Evolutionary conservation across 495 filamentous ascomycete genomes (phyloP).

Genomic region (Talaromyces borbonicus): DNA sequence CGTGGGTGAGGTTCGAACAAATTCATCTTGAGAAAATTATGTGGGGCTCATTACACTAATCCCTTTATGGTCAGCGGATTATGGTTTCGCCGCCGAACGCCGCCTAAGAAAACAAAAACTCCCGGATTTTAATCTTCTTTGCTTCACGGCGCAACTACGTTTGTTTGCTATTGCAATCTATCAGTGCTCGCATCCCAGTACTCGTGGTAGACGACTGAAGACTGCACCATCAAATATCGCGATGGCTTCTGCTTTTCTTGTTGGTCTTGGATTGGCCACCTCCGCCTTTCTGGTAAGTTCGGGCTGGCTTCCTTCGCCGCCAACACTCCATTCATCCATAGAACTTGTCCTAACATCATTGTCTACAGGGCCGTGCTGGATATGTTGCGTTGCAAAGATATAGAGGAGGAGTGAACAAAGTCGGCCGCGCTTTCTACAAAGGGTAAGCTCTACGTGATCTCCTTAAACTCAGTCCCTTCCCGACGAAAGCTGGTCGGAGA

Average conservation of each 20-base stretch:
- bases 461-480: too few relatives aligned
- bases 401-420: constrained; percentile 59
- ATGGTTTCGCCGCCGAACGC: not conserved
- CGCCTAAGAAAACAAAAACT: too few relatives aligned
- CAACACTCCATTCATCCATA: not conserved
- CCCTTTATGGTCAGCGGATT: not conserved
- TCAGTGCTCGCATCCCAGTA: too few relatives aligned
- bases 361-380: constrained; percentile 72
- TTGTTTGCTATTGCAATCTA: too few relatives aligned
- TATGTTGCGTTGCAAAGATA: constrained; percentile 79
- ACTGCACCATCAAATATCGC: too few relatives aligned
- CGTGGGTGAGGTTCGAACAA: not conserved
- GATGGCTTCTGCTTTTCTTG: constrained; percentile 67
- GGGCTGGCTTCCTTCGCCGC: not conserved
- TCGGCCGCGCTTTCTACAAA: constrained; percentile 91
- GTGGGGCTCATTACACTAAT: not conserved
- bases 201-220: too few relatives aligned
- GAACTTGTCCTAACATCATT: not conserved
- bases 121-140: too few relatives aligned
- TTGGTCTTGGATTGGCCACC: constrained; percentile 71
- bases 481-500: too few relatives aligned
- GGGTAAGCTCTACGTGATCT: constrained; percentile 37
- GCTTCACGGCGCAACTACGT: too few relatives aligned
- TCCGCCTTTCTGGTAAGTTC: constrained; percentile 65
- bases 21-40: constrained; percentile 5